Base-by-base conservation (phyloP, 345 rosid genomes). In the Populus deltoides region DNA sequence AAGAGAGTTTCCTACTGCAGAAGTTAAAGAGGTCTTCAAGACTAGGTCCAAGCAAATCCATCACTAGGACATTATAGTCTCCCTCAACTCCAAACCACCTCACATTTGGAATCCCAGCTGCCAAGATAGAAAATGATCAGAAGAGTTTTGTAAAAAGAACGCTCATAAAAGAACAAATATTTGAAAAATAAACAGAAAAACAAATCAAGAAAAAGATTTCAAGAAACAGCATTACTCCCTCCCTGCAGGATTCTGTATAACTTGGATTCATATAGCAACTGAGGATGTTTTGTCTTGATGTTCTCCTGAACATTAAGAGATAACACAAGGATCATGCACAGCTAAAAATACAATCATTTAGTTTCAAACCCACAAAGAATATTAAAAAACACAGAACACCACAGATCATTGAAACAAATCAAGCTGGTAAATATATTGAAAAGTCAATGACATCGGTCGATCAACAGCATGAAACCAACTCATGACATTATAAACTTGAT, bases 231-330 rank as follows among this genome's bases (percentile, higher is more conserved):
- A 79, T 83, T 92, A 95, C 99, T 95, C 90, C 98, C 98, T 88
- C 97, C 99, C 77, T 95, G 99, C 41, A 95, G 93, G 77, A 95
- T 87, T 83, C 90, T 93, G 86, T 95, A 95, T 57, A 95, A 70
- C 88, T 95, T 95, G 0, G 98, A 91, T 84, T 95, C 99, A 73
- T 92, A 92, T 3, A 89, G 90, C 80, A 95, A 86, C 80, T 95
- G 98, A 17, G 99, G 99, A 87, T 95, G 98, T 86, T 93, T 95
- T 17, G 98, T 92, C 84, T 93, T 93, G 76, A 92, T 90, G 79
- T 81, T 91, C 89, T 96, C 99, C 99, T 96, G 84, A 49, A 68
- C 41, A 70, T 70, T n/a, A 76, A 31, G 8, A 75, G 27, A 35
- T 43, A 74, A 68, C 6, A 17, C 69, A 69, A 74, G 53, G 53